Conservation (phyloP, 2,329 filamentous ascomycete species). For the Cryphonectria naterciae region DNA sequence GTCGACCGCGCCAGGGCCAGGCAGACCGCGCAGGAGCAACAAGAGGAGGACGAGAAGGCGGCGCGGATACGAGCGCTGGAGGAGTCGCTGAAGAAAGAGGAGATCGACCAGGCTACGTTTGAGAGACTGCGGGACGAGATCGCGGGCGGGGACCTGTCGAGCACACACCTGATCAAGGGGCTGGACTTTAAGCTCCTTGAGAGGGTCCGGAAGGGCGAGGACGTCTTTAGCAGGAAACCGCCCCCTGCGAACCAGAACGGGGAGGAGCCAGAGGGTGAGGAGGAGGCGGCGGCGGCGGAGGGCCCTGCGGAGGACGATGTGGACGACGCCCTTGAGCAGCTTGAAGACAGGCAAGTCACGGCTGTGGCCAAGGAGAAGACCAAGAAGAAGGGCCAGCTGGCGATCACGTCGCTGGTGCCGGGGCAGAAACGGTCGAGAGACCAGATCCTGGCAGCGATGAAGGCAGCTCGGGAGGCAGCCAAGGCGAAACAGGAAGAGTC, state of each 20-base stretch:
- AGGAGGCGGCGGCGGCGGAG: conserved; percentile 54
- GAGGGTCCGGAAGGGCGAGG: conserved; percentile 69
- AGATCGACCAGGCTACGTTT: conserved; percentile 82
- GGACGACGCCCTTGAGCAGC: conserved; percentile 68
- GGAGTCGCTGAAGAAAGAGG: conserved; percentile 77
- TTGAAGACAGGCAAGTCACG: conserved; percentile 60
- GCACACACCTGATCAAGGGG: conserved; percentile 89
- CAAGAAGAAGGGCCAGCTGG: conserved; percentile 65
- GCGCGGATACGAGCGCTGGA: conserved; percentile 77
- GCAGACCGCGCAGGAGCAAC: conserved; percentile 48
- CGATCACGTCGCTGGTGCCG: conserved; percentile 54
- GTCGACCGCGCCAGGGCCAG: conserved; percentile 76
- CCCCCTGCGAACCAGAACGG: conserved; percentile 35
- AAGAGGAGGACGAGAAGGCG: conserved; percentile 57
- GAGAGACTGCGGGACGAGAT: conserved; percentile 76
- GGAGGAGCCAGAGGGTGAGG: conserved; percentile 49
- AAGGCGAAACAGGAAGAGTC: conserved; percentile 55
- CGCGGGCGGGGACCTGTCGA: conserved; percentile 77
- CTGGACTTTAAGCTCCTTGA: conserved; percentile 82
- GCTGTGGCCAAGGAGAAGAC: conserved; percentile 55
- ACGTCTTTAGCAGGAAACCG: conserved; percentile 57
- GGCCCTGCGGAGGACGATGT: conserved; percentile 59
- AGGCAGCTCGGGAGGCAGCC: conserved; percentile 63
- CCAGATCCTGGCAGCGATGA: conserved; percentile 70
- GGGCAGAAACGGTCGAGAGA: conserved; percentile 67